A percentile compares a stretch with the other conserved stretches of the same genome.
phyloP scores from a whole-genome alignment of 2,329 filamentous ascomycete species.

The Claviceps spartinae region DNA sequence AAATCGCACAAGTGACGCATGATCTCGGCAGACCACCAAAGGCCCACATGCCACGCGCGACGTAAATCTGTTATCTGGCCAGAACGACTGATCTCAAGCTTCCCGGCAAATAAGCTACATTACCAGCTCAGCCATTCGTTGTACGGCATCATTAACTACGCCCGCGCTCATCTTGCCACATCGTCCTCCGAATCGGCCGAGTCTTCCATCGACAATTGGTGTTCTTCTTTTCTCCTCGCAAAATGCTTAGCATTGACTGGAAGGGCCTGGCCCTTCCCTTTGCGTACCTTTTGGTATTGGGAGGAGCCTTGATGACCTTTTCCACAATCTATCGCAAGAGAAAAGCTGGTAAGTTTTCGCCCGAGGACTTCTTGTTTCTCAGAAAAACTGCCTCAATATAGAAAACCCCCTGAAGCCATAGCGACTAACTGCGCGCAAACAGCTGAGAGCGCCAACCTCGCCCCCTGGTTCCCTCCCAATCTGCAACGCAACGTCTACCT shows the following conservation, averaged over 20 bases:
- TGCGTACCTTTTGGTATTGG: conserved; percentile 76
- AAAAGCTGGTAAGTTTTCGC: conserved; percentile 54
- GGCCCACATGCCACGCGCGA: background rate
- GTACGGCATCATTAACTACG: background rate
- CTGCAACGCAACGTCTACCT: conserved; percentile 90
- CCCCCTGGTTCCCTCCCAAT: conserved; percentile 88
- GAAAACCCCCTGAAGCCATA: background rate
- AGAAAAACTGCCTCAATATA: no score
- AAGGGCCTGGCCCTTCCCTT: conserved; percentile 74
- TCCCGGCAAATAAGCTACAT: no score
- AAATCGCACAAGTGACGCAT: background rate
- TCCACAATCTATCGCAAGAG: conserved; percentile 86
- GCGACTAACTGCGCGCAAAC: background rate
- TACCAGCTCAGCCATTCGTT: background rate
- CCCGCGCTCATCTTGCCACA: background rate
- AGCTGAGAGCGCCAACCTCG: conserved; percentile 72
- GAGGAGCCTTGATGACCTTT: conserved; percentile 82
- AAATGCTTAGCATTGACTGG: conserved; percentile 48
- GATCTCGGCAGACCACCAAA: background rate
- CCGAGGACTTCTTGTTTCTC: background rate
- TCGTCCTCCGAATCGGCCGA: background rate
- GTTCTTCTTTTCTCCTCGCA: background rate
- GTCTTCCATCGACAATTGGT: background rate
- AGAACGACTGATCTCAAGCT: background rate
- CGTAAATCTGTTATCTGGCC: conserved; percentile 8